Base-by-base conservation (phyloP, 495 filamentous ascomycete genomes). In the Hypoxylon cercidicola region DNA sequence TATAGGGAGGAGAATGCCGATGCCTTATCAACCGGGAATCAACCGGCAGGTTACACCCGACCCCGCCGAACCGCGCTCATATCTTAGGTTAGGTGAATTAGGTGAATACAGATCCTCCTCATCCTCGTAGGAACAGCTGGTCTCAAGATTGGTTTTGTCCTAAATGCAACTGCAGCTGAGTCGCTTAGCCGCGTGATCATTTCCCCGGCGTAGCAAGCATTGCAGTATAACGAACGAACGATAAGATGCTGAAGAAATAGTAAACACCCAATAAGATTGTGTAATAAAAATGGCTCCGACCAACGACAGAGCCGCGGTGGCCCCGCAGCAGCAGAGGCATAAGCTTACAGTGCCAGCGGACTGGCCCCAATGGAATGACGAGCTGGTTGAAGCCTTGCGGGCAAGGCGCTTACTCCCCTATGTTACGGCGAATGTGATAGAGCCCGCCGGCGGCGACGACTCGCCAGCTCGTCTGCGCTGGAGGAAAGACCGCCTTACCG, bases 321-420 rank as follows among this genome's bases (percentile, higher is more conserved):
- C 40, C 47, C 48, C 23, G 37, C 55, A 30, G 43, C 47, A 54
- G 18, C 47, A 53, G 30, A 54, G 52, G 12, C 34, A 63, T 20
- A 59, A 50, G 18, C 59, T 68, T 32, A 28, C 34, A 12, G 25
- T 30, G 9, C 43, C 55, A 4, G 48, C 48, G 8, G 65, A 68
- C 16, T 68, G 62, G 25, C 37, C 48, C 19, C 44, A 39, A 20
- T 68, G 65, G 65, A 68, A 68, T 32, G 16, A 55, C 2, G 60
- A 68, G 50, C 40, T 68, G 11, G 55, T 68, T 12, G 65, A 68
- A 44, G 50, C 49, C 6, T n/a, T 68, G 10, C 35, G 60, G 3
- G 49, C 37, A 5, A 60, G 44, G 25, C 30, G 55, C 23, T 28
- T 68, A 25, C 65, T 68, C 5, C 55, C 54, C 0, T 68, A 60